Percentiles rank a stretch among this genome's conserved stretches.
phyloP scores from a whole-genome alignment of 768 basidiomycete genomes.

The Amanita brunnescens region DNA sequence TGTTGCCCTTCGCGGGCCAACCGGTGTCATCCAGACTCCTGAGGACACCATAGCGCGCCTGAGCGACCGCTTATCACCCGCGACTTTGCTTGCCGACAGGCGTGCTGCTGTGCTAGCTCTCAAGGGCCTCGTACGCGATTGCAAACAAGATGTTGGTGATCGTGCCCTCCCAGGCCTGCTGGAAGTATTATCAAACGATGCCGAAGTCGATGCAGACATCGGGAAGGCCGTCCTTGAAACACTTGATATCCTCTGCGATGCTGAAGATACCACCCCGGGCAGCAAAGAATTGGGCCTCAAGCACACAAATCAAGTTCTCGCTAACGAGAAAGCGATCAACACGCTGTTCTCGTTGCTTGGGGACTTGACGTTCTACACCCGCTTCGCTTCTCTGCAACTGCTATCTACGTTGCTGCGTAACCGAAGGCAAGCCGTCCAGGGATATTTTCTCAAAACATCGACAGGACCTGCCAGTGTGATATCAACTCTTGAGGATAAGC shows the following conservation, averaged over 20 bases:
- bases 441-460: conserved; percentile 83
- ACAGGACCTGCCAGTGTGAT: conserved; percentile 70
- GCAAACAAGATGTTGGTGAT: conserved; percentile 81
- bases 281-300: conserved; percentile 71
- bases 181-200: conserved; percentile 78
- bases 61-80: conserved; percentile 85
- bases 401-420: conserved; percentile 76
- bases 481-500: conserved; percentile 69
- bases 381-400: conserved; percentile 78
- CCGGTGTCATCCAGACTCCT: conserved; percentile 76
- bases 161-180: conserved; percentile 70
- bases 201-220: conserved; percentile 84
- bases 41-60: conserved; percentile 81
- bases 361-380: conserved; percentile 74
- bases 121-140: conserved; percentile 88
- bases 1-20: conserved; percentile 76
- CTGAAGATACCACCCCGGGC: conserved; percentile 38
- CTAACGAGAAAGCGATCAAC: conserved; percentile 62
- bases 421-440: conserved; percentile 73
- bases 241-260: conserved; percentile 75
- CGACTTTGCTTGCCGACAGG: conserved; percentile 82
- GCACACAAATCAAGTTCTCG: conserved; percentile 75
- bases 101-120: conserved; percentile 89
- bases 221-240: conserved; percentile 93
- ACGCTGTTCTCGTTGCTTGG: conserved; percentile 69